A percentile compares a stretch with the other conserved stretches of the same genome.
Conservation (phyloP, 352 stramenopile species). For the Pythium utonaiense region DNA sequence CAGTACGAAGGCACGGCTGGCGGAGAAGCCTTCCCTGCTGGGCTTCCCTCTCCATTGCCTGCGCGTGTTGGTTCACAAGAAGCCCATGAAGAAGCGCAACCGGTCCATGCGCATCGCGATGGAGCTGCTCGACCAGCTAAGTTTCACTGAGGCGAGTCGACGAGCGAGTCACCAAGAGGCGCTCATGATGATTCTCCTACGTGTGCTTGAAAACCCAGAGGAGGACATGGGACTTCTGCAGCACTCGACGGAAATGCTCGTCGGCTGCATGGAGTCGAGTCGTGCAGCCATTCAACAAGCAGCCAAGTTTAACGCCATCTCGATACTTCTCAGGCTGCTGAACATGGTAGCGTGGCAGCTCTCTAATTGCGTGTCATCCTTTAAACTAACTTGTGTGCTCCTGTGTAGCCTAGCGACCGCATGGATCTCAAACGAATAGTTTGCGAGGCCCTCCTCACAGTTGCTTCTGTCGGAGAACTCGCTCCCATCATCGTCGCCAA, state of each 20-base stretch:
- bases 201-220: conserved; percentile 26
- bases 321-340: conserved; percentile 34
- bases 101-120: conserved; percentile 41
- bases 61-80: conserved; percentile 13
- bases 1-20: not conserved
- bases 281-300: conserved; percentile 29
- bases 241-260: conserved; percentile 35
- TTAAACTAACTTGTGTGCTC: not conserved
- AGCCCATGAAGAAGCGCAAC: conserved; percentile 29
- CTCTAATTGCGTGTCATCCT: too few species aligned
- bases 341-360: conserved; percentile 19
- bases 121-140: conserved; percentile 36
- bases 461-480: conserved; percentile 35
- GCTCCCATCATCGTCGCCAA: conserved; percentile 41
- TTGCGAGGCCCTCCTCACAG: conserved; percentile 36
- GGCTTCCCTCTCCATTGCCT: conserved; percentile 26
- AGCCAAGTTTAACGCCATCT: conserved; percentile 28
- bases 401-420: conserved; percentile 20
- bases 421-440: conserved; percentile 38
- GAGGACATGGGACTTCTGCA: conserved; percentile 38
- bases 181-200: conserved; percentile 23
- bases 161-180: conserved; percentile 5
- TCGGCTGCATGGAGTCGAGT: conserved; percentile 31
- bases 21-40: conserved; percentile 17
- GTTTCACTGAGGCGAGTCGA: conserved; percentile 11